Conservation (phyloP, 495 filamentous ascomycete genomes). For the Jackrogersella multiformis region DNA sequence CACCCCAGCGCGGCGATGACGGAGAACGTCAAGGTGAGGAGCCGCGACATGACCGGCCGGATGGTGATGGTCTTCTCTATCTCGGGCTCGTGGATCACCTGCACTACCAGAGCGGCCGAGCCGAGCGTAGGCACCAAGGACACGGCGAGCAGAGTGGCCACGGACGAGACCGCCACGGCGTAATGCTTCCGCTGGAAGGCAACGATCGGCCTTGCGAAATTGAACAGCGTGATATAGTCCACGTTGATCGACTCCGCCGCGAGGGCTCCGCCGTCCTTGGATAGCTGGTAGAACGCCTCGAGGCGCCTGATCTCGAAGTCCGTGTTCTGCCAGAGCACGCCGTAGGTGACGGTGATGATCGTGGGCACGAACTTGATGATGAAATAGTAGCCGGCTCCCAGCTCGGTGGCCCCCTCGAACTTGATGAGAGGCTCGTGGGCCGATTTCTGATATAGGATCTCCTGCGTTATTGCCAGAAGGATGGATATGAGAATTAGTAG, state of each 20-base stretch:
- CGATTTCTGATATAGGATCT: constrained; percentile 69
- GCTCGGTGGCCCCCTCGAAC: constrained; percentile 62
- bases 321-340: constrained; percentile 77
- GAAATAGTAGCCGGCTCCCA: constrained; percentile 66
- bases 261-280: constrained; percentile 67
- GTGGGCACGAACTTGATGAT: constrained; percentile 78
- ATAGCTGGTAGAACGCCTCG: constrained; percentile 79
- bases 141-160: constrained; percentile 69
- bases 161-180: constrained; percentile 69
- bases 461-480: constrained; percentile 63
- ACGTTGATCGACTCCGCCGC: constrained; percentile 76
- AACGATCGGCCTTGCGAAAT: constrained; percentile 67
- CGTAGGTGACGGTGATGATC: constrained; percentile 72
- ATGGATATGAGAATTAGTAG: constrained; percentile 65
- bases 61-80: constrained; percentile 63
- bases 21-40: constrained; percentile 61
- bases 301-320: constrained; percentile 79
- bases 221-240: constrained; percentile 73
- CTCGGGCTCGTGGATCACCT: constrained; percentile 38
- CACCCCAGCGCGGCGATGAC: constrained; percentile 65
- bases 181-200: constrained; percentile 69
- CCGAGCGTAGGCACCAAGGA: constrained; percentile 70
- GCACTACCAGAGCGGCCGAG: constrained; percentile 65
- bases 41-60: constrained; percentile 65
- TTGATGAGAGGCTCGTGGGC: constrained; percentile 51